Evolutionary conservation across 495 filamentous ascomycete species (phyloP).

Genomic region (Astrothelium subdiscretum): DNA sequence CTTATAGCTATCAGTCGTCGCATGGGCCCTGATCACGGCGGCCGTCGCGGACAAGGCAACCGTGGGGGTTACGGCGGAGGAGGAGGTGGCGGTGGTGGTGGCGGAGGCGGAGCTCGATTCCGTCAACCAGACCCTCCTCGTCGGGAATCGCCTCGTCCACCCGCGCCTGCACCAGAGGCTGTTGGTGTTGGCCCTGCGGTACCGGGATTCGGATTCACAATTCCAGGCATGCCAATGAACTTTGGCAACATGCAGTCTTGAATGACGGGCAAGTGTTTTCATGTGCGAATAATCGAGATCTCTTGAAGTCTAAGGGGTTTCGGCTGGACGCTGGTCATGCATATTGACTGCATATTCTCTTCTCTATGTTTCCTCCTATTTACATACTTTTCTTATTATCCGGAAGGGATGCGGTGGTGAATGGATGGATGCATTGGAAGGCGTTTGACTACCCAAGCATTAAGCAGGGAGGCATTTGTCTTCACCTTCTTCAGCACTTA

Average conservation of each 20-base stretch:
- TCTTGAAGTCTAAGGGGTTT: too few species aligned
- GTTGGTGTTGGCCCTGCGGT: constrained; percentile 49
- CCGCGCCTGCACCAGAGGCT: constrained; percentile 34
- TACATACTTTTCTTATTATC: background rate
- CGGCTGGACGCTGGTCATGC: too few species aligned
- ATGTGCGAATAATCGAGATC: too few species aligned
- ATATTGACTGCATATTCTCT: background rate
- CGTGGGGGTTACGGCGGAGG: constrained; percentile 46
- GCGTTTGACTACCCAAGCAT: background rate
- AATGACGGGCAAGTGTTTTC: too few species aligned
- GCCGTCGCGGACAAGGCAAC: constrained; percentile 44
- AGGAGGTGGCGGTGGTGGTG: constrained; percentile 27
- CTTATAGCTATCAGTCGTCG: constrained; percentile 64
- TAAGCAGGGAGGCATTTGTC: background rate
- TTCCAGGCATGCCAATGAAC: constrained; percentile 22
- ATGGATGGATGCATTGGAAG: background rate
- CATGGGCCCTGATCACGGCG: constrained; percentile 66
- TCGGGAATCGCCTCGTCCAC: constrained; percentile 24
- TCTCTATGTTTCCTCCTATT: background rate
- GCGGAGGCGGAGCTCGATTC: constrained; percentile 12
- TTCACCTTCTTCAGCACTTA: too few species aligned
- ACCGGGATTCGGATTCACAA: constrained; percentile 58
- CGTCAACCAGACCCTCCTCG: constrained; percentile 32
- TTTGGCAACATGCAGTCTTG: background rate
- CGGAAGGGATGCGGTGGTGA: background rate